Percentiles rank a stretch among this genome's conserved stretches.
phyloP scores from a whole-genome alignment of 2,329 filamentous ascomycete genomes.

The Fusarium pseudocircinatum region DNA sequence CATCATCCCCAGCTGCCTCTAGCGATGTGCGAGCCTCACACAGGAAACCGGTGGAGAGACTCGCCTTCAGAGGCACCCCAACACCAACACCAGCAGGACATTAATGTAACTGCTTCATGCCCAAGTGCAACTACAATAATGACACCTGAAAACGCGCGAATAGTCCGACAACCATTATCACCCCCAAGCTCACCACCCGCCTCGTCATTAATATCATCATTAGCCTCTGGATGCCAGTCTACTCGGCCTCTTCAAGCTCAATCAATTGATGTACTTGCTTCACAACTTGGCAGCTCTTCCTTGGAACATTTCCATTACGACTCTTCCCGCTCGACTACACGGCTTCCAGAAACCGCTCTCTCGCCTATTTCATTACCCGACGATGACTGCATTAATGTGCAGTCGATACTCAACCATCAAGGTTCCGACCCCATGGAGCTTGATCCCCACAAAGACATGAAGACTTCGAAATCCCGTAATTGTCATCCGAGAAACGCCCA shows the following conservation, averaged over 20 bases:
- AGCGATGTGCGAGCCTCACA: constrained; percentile 40
- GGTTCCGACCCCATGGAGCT: constrained; percentile 28
- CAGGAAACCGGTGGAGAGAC: constrained; percentile 27
- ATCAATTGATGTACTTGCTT: constrained; percentile 36
- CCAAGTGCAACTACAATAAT: constrained; percentile 1
- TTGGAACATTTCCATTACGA: constrained; percentile 18
- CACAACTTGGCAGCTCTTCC: constrained; percentile 37
- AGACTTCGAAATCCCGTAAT: neutral
- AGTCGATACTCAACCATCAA: neutral
- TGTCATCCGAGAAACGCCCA: neutral
- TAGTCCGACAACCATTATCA: constrained; percentile 23
- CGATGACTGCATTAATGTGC: constrained; percentile 15
- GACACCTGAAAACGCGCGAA: neutral
- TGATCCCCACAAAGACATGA: constrained; percentile 1
- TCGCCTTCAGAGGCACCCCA: constrained; percentile 22
- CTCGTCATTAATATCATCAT: constrained; percentile 8
- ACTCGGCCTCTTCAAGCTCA: neutral
- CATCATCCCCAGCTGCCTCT: constrained; percentile 18
- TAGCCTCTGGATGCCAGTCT: neutral
- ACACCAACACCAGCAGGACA: constrained; percentile 1
- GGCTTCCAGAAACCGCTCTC: constrained; percentile 4
- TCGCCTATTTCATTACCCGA: constrained; percentile 33
- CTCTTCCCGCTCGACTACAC: neutral
- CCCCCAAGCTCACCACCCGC: constrained; percentile 31
- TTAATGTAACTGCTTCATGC: neutral